Evolutionary conservation across 139 green algal species (phyloP), one percentile per base, ranked within the genome.

Genomic region (Zygnema cylindricum): DNA sequence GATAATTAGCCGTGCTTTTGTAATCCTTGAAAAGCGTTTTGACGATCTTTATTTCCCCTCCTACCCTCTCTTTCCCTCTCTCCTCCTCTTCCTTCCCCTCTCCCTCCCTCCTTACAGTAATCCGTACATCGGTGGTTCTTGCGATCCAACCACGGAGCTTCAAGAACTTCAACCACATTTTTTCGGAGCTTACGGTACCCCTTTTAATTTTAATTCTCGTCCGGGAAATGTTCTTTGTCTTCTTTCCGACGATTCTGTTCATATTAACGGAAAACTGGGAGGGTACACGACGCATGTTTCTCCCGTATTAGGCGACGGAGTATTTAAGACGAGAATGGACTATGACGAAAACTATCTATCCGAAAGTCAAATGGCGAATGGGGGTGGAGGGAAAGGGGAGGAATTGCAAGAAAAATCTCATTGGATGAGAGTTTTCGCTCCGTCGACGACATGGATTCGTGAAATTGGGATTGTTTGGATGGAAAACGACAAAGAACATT

Each of bases 401-500:
- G n/a, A n/a, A n/a, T n/a, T n/a, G n/a, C n/a, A n/a, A n/a, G n/a
- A n/a, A n/a, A n/a, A n/a, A n/a, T n/a, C n/a, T n/a, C n/a, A n/a
- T n/a, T 63, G 49, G 49, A 7, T 25, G 49, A 7, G 49, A 7
- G 49, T 63, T 7, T 16, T 25, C 7, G 16, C 49, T 7, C 49
- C 49, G 16, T 16, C 49, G 49, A 63, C 49, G 16, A 88, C 83
- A 35, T 88, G 83, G 83, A 88, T 88, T 33, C n/a, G 55, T 7
- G 83, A 87, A 55, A 36, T 88, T 0, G 83, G 83, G 1, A 88
- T 88, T 38, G 25, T 86, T 3, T 86, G 79, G 79, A 57, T 40
- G 22, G 79, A 30, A 25, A n/a, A 32, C 1, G 79, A 43, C 21
- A 43, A 42, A 40, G 43, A 86, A 2, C 79, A 82, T 33, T 84